Evolutionary conservation across 345 rosid genomes (phyloP), one percentile per base, ranked within the genome.

Genomic region (Salix purpurea): DNA sequence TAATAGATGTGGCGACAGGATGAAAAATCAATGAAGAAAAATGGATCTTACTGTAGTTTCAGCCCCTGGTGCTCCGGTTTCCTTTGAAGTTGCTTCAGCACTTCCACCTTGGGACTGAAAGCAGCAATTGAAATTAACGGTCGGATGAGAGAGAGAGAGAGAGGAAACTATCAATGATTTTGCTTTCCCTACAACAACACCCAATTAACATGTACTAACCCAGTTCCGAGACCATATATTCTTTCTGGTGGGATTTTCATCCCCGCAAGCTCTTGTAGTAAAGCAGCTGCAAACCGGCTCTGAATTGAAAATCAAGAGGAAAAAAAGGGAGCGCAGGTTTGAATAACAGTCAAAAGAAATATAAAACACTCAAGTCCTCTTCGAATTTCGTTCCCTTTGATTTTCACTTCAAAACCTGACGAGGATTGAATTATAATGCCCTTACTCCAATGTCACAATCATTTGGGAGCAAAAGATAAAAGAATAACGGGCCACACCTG

Each of bases 201-300:
- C 28, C 21, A 5, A 37, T 21, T 5, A 48, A 48, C 7, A 46
- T 16, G 79, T 72, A 88, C 96, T 87, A 71, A 92, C 97, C 97
- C 97, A 46, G 95, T 73, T 83, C 95, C 97, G 80, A 94, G 69
- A 72, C 91, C 95, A 81, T 82, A 91, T 40, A 92, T 86, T 86
- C 91, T 89, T 76, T 92, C 97, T 2, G 84, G 73, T 60, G 98
- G 92, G 83, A 92, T 87, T 69, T 87, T 85, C 28, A 92, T 92
- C 58, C 93, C 97, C 4, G 90, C 97, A 74, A 92, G 88, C 81
- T 89, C 91, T 65, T 83, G 84, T 67, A 91, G 76, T 39, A 94
- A 76, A 52, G 92, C 92, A 88, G 89, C 93, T 5, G 97, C 96
- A 82, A 94, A 94, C 5, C 94, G 91, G 77, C 96, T 77, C 94